phyloP scores from a whole-genome alignment of 2,329 filamentous ascomycete genomes.

The Botrytis aclada region DNA sequence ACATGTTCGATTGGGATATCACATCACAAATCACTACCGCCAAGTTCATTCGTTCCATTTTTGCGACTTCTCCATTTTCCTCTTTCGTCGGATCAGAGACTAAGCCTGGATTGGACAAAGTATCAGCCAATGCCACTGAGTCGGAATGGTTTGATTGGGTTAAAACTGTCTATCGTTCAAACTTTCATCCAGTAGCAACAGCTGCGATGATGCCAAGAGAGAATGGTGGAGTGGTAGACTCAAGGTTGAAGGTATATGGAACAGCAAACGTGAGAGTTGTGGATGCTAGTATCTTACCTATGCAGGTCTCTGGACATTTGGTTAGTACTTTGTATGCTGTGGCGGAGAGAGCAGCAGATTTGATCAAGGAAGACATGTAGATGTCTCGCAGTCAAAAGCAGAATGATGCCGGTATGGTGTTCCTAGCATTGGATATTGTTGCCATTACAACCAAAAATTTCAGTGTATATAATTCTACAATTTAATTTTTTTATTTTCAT shows the following conservation, averaged over 20 bases:
- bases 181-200: slow-evolving; percentile 25
- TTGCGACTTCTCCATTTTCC: background rate
- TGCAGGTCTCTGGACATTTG: slow-evolving; percentile 25
- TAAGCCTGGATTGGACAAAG: slow-evolving; percentile 12
- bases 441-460: background rate
- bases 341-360: slow-evolving; percentile 26
- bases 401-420: background rate
- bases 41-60: slow-evolving; percentile 2
- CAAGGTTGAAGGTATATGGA: slow-evolving; percentile 26
- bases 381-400: background rate
- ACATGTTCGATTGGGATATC: slow-evolving; percentile 12
- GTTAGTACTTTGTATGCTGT: slow-evolving; percentile 25
- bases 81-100: slow-evolving; percentile 11
- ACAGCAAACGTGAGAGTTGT: slow-evolving; percentile 24
- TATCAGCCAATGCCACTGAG: slow-evolving; percentile 19
- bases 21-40: background rate
- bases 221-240: slow-evolving; percentile 26
- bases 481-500: background rate
- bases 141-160: slow-evolving; percentile 17
- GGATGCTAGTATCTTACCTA: slow-evolving; percentile 27
- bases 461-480: background rate
- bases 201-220: slow-evolving; percentile 27
- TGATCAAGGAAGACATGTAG: slow-evolving; percentile 19
- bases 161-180: slow-evolving; percentile 14
- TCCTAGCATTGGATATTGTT: background rate